Conservation (phyloP, 208 protist genomes). For the Leishmania lainsoni region DNA sequence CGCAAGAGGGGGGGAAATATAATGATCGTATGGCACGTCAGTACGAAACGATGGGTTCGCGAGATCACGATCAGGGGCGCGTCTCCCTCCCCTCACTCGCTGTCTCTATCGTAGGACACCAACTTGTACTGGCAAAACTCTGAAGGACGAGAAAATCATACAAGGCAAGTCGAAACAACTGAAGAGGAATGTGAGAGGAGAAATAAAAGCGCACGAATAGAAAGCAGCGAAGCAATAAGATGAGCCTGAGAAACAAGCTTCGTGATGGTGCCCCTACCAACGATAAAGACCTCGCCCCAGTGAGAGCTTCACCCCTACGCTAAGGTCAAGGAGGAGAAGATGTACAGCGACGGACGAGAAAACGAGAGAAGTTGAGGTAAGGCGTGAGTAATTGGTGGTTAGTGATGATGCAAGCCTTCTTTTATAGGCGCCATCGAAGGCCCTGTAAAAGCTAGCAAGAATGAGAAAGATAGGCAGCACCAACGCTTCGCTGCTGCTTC, state of each 20-base stretch:
- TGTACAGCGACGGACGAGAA: constrained; percentile 6
- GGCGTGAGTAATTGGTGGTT: not conserved
- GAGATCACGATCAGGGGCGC: not conserved
- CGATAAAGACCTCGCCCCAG: not conserved
- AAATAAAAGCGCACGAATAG: not conserved
- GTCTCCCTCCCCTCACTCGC: not conserved
- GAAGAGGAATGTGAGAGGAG: not conserved
- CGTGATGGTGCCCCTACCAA: not conserved
- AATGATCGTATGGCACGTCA: no score
- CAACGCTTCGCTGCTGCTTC: not conserved
- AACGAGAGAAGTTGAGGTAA: constrained; percentile 25
- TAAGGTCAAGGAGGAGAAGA: not conserved
- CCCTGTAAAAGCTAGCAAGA: not conserved
- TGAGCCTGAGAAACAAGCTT: not conserved
- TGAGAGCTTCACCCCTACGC: not conserved
- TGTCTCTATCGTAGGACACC: not conserved
- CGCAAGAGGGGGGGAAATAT: constrained; percentile 1
- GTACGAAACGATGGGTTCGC: not conserved
- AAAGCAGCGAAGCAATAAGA: not conserved
- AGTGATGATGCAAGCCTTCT: not conserved
- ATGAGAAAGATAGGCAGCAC: not conserved
- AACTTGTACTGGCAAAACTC: not conserved
- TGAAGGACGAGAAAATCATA: not conserved
- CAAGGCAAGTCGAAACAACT: not conserved
- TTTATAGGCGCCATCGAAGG: not conserved